These are phyloP conservation scores for Aspergillus bertholletiae DNA, from an alignment of 495 filamentous ascomycete genomes.

Conservation along the genomic window DNA sequence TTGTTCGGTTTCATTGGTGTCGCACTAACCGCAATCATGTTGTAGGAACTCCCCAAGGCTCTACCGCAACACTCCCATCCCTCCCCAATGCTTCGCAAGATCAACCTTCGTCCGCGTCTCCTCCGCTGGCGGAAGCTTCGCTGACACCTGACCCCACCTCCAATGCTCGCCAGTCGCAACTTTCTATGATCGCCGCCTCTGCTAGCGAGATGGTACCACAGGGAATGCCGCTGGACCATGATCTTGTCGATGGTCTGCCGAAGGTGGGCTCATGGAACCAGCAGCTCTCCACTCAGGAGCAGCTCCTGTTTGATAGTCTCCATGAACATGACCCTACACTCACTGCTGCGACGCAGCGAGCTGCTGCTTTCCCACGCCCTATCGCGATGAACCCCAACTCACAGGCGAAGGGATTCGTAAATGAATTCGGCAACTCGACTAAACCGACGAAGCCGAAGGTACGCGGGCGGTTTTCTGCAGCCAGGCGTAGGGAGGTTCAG, in stretches of 20 bases:
- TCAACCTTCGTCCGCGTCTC: conserved; percentile 36
- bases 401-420: conserved; percentile 53
- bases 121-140: conserved; percentile 35
- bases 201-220: conserved; percentile 49
- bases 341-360: conserved; percentile 44
- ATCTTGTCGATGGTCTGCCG: conserved; percentile 32
- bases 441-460: conserved; percentile 53
- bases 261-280: conserved; percentile 39
- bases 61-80: conserved; percentile 31
- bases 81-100: conserved; percentile 33
- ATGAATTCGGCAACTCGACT: conserved; percentile 52
- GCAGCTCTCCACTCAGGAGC: conserved; percentile 41
- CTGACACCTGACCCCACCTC: conserved; percentile 37
- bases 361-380: conserved; percentile 47
- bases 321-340: conserved; percentile 44
- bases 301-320: conserved; percentile 44
- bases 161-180: conserved; percentile 43
- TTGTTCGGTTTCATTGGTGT: background rate
- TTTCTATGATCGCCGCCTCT: conserved; percentile 48
- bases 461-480: conserved; percentile 65
- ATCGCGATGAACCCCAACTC: conserved; percentile 55
- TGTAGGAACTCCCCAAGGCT: conserved; percentile 28
- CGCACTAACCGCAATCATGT: conserved; percentile 18
- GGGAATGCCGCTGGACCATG: conserved; percentile 37
- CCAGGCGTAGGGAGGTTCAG: conserved; percentile 72